Evolutionary conservation across 108 stramenopile genomes (phyloP), one percentile per base, ranked within the genome.

Genomic region (Fragilaria crotonensis): DNA sequence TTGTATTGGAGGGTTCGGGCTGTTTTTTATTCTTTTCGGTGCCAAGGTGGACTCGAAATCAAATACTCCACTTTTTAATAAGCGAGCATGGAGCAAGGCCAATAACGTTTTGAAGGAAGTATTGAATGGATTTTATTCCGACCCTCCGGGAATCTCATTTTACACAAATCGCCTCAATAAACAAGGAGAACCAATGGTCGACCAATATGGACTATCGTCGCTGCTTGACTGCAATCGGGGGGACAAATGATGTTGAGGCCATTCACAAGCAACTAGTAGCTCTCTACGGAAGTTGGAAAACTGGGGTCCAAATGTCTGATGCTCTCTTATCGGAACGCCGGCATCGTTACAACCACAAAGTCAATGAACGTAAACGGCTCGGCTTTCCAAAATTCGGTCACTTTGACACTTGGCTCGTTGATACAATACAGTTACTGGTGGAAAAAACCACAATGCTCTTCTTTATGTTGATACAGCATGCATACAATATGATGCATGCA

Each of bases 1-100:
- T 18, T 72, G 0, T 66, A 72, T 48, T 72, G 71, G 71, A 33
- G 67, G 18, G 62, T 68, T 2, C 52, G 73, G 31, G 67, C 73
- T 2, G 73, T 68, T 4, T 74, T 60, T n/a, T 60, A 51, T 31
- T 21, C 17, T 54, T 5, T 74, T n/a, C 52, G 73, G 67, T 0
- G 3, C 2, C 0, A 59, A 54, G 44, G 22, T 68, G 18, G 62
- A 68, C 23, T 33, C 45, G 2, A 68, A 57, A 48, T 64, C 53
- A 20, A 60, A 22, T 31, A 55, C n/a, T 25, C 62, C 62, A n/a
- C 53, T 74, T 1, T 74, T 74, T 41, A 64, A 68, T 36, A 53
- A 48, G 2, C 14, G 17, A 45, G 58, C 67, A 25, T 74, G 73
- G 73, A 60, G 55, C 18, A 68, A 65, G 29, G 73, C 67, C 5